Base-by-base conservation (phyloP, 2,329 filamentous ascomycete genomes). In the Laburnicola sp. region DNA sequence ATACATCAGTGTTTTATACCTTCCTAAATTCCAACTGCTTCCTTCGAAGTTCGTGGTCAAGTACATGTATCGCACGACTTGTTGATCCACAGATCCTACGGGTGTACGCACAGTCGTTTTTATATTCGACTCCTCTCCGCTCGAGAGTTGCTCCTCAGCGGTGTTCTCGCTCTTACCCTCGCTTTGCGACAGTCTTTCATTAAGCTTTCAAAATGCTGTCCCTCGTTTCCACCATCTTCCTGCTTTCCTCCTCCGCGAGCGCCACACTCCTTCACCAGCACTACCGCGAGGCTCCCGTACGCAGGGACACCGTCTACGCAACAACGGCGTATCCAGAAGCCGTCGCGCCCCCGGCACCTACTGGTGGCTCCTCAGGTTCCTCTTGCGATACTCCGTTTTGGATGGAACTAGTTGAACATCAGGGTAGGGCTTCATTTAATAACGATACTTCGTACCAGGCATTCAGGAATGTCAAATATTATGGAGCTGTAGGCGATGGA, bases 381-480 rank as follows among this genome's bases (percentile, higher is more conserved):
- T 32, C 36, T 10, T 39, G 37, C 32, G 71, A 65, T 44, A 60
- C 59, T 22, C 60, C 65, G 2, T 78, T 72, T 48, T 77, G 75
- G 75, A 61, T 74, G 30, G 73, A 72, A 27, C 60, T 70, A 16
- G 73, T 77, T 45, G 72, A 71, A 31, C 73, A 76, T 26, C 73
- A 75, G 51, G 75, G 75, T 30, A 55, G 68, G 41, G 65, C 70
- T 2, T 67, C 72, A 1, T 77, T 76, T 56, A 69, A 70, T 26
- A 54, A 54, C 10, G 72, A 75, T 44, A 57, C 62, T 1, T 54
- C 62, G 2, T 43, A 43, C n/a, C 2, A 38, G 5, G 60, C 76
- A 2, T 77, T 71, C 54, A 64, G 75, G 40, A 76, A 76, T 49
- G 75, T 77, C 6, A 73, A 72, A 50, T 70, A 74, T 37, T 76